Base-by-base conservation (phyloP, 495 filamentous ascomycete genomes). In the Xylona heveae region DNA sequence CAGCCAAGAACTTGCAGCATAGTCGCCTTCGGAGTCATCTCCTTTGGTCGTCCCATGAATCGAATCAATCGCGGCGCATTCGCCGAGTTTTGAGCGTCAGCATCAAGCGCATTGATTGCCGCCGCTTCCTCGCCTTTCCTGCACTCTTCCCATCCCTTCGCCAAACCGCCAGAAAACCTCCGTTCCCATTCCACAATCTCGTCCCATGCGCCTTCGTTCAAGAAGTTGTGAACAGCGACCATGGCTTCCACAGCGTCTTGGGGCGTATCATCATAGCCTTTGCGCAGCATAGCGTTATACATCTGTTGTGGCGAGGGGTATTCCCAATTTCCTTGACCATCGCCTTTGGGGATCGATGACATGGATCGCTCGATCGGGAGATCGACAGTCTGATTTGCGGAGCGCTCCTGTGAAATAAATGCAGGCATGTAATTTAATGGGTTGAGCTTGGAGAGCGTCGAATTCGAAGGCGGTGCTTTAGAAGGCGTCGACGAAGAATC, bases 221-320 rank as follows among this genome's bases (percentile, higher is more conserved):
- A 45, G 44, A 93, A 95, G 48, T 97, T 97, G 56, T 97, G 88
- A 21, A 97, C 78, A 2, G 79, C 75, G 27, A 95, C 90, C 88
- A 97, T 97, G 33, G 70, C 68, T 53, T 93, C 82, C n/a, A 97
- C 84, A 0, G 80, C 81, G 33, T 84, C 83, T 35, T 77, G 68
- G 28, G 88, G 82, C 0, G 85, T 93, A 45, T 94, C 83, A 0
- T 78, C 84, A 52, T 92, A 81, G 13, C 88, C 88, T 52, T 99
- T 95, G 31, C 90, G 74, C 33, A 91, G 54, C 60, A 95, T 73
- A 0, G 90, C 88, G 46, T 95, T 99, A 57, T 94, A 95, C 88
- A 95, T 95, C 50, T 95, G 88, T 55, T 95, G 90, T 6, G 90
- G 85, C 0, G 82, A 93, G 0, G 88, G 90, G 47, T 95, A 95